Base-by-base conservation (phyloP, 78 protist genomes). In the Dictyostelium firmibasis region DNA sequence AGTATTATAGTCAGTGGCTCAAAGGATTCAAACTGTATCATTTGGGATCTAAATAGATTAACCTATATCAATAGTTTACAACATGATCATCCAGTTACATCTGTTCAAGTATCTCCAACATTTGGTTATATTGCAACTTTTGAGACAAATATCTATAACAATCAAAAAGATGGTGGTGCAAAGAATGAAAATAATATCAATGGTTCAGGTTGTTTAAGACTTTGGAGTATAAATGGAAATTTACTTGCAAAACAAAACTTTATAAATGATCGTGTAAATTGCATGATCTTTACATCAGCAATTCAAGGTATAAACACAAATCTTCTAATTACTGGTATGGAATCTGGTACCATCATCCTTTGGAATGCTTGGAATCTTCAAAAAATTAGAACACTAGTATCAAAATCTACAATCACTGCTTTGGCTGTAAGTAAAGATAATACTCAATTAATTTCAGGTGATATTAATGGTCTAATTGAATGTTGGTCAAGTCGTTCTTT, bases 21-120 rank as follows among this genome's bases (percentile, higher is more conserved):
- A 10, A 83, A 76, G 47, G 98, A 97, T 60, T 36, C 84, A 13
- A 87, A 75, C 38, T 82, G 84, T 53, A 85, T 91, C n/a, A 53
- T 94, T 31, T 96, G 97, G 97, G 97, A 96, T 84, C 78, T 91
- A n/a, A 96, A 93, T 77, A n/a, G 93, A 35, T 86, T 92, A 33
- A 23, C 83, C 53, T 89, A 81, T 64, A 89, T 96, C n/a, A 69
- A 33, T 33, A 13, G 83, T 60, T 29, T 96, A 75, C 84, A 76
- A 41, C 93, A 85, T 33, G 69, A 78, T 10, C 43, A 86, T 29
- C 92, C 95, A 16, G 95, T 88, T 8, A 85, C 86, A 0, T 85
- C 79, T 38, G 92, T 95, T 10, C 86, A 85, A 67, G 93, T 91
- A 1, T 70, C 94, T 3, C 97, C 92, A 20, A 91, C 92, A 3